Percentiles rank a stretch among this genome's conserved stretches.
Conservation (phyloP, 2,329 filamentous ascomycete species). For the Beauveria varroae region DNA sequence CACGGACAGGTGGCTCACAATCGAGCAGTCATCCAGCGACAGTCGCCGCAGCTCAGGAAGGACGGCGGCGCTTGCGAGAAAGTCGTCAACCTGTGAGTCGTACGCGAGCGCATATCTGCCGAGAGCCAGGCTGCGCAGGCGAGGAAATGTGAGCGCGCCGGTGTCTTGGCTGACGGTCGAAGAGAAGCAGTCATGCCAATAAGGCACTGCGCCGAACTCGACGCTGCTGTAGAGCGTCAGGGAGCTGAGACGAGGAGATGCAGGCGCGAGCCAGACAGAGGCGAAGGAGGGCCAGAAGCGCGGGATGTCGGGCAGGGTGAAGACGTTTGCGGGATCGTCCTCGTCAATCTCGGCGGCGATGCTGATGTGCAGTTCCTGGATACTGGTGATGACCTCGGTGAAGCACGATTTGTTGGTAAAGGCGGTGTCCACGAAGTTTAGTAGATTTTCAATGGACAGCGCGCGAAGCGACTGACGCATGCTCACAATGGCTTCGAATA, state of each 20-base stretch:
- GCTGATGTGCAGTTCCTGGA: not conserved
- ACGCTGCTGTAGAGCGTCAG: not conserved
- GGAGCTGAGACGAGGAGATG: not conserved
- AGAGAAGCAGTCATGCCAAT: not conserved
- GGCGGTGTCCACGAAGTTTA: not conserved
- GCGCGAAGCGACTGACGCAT: not conserved
- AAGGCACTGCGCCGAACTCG: not conserved
- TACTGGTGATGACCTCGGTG: not conserved
- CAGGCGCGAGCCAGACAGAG: not conserved
- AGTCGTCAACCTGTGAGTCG: not conserved
- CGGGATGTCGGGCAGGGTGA: not conserved
- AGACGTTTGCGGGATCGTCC: no score
- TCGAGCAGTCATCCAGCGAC: not conserved
- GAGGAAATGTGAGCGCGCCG: not conserved
- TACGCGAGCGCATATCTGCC: not conserved
- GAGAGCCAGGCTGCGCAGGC: not conserved
- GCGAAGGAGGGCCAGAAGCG: not conserved
- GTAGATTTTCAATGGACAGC: not conserved
- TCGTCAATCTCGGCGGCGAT: not conserved
- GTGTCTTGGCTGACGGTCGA: not conserved
- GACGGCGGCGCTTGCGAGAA: not conserved
- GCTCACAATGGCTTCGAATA: not conserved
- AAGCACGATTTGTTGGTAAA: not conserved
- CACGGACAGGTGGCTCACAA: not conserved
- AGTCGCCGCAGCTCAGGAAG: not conserved